Percentiles rank a stretch among this genome's conserved stretches.
phyloP scores from a whole-genome alignment of 306 rosid genomes.

The Ochetophila trinervis region DNA sequence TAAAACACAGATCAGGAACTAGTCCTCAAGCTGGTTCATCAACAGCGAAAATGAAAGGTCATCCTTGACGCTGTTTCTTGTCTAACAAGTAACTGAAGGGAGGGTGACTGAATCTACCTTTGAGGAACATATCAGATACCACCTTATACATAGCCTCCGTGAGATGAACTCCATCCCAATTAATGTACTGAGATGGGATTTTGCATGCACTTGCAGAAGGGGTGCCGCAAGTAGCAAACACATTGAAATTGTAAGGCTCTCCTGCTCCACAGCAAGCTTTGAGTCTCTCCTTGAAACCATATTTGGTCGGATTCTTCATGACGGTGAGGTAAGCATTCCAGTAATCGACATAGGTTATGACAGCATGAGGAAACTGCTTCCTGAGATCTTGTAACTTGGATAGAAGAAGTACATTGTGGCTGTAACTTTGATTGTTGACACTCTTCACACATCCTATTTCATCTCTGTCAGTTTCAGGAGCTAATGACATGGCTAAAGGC shows the following conservation, averaged over 20 bases:
- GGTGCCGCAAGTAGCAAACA: conserved; percentile 59
- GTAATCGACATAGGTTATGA: conserved; percentile 72
- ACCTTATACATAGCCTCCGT: conserved; percentile 92
- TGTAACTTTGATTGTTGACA: conserved; percentile 48
- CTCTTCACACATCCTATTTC: conserved; percentile 76
- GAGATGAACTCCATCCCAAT: conserved; percentile 98
- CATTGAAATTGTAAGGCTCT: conserved; percentile 52
- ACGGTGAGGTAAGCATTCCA: conserved; percentile 61
- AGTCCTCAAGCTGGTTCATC: neutral
- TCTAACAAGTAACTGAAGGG: conserved; percentile 58
- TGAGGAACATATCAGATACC: conserved; percentile 62
- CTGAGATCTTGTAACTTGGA: conserved; percentile 49
- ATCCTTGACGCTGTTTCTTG: conserved; percentile 47
- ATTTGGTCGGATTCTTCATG: conserved; percentile 49
- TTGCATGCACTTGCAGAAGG: conserved; percentile 46
- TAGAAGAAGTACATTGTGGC: conserved; percentile 52
- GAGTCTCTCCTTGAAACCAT: conserved; percentile 57
- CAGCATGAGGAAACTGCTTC: conserved; percentile 55
- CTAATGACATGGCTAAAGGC: conserved; percentile 59
- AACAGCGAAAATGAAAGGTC: neutral
- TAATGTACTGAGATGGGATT: conserved; percentile 62
- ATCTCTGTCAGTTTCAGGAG: conserved; percentile 61
- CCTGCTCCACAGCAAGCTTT: conserved; percentile 80
- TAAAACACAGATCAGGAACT: neutral
- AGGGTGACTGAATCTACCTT: conserved; percentile 63